Conservation (phyloP, 208 protist species). For the Acanthamoeba quina region DNA sequence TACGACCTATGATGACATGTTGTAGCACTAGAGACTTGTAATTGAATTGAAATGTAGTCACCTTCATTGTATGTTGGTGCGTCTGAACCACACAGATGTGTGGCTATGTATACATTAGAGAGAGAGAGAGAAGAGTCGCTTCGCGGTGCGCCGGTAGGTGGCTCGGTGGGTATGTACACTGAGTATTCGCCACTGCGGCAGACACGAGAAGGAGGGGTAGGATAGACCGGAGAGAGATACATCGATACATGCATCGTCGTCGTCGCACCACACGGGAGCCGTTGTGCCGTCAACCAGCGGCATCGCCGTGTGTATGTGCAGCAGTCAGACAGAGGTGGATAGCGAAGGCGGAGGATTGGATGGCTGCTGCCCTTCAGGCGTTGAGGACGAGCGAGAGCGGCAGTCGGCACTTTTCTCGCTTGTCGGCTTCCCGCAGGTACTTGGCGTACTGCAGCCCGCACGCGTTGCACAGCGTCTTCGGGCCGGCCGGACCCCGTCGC, state of each 20-base stretch:
- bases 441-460: conserved; percentile 59
- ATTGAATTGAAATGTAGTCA: no score
- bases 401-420: conserved; percentile 20
- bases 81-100: no score
- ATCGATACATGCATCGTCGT: conserved; percentile 23
- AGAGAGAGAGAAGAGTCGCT: neutral
- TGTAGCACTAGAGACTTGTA: no score
- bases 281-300: conserved; percentile 45
- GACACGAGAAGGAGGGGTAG: neutral
- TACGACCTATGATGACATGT: no score
- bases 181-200: neutral
- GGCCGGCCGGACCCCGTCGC: conserved; percentile 12
- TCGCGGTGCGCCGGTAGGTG: neutral
- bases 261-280: neutral
- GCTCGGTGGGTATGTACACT: neutral
- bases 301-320: neutral
- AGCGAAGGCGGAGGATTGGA: neutral
- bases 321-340: neutral
- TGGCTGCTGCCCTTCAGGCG: neutral
- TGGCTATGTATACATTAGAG: neutral
- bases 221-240: neutral
- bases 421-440: conserved; percentile 35
- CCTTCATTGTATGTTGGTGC: neutral
- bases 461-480: conserved; percentile 44
- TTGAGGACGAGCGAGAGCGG: conserved; percentile 41